These are phyloP conservation scores for Nicotiana knightiana DNA, from an alignment of 257 asterid species.

Conservation along the genomic window DNA sequence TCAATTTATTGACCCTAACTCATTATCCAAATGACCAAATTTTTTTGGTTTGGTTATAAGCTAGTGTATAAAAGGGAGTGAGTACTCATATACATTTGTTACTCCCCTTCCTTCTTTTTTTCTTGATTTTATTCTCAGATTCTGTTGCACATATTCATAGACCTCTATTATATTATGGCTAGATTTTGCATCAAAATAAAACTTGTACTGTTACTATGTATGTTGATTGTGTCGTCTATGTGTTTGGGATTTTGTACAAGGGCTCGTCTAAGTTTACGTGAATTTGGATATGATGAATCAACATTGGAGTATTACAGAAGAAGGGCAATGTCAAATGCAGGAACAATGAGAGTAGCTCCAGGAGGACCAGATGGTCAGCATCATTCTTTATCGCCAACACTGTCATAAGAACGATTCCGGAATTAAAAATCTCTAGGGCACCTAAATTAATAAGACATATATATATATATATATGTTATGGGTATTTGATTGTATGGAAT, in stretches of 20 bases:
- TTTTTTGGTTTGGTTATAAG: background rate
- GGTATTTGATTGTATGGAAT: background rate
- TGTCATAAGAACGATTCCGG: background rate
- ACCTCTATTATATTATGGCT: background rate
- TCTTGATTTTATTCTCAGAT: background rate
- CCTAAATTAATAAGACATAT: background rate
- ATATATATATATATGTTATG: no score
- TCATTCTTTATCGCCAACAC: constrained; percentile 14
- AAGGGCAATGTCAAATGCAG: constrained; percentile 18
- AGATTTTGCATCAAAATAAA: background rate
- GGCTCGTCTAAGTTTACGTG: constrained; percentile 7
- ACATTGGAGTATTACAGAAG: constrained; percentile 33
- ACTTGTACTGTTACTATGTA: background rate
- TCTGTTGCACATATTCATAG: background rate
- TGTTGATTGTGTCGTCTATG: constrained; percentile 2
- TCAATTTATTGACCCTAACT: background rate
- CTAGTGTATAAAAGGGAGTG: background rate
- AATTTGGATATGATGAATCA: constrained; percentile 31
- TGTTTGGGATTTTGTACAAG: background rate
- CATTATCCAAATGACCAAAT: background rate
- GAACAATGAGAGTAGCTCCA: constrained; percentile 33
- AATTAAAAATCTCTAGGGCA: background rate
- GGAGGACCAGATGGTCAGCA: constrained; percentile 46
- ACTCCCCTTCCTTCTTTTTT: background rate
- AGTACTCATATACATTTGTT: background rate